Evolutionary conservation across 2,329 filamentous ascomycete genomes (phyloP), one percentile per base, ranked within the genome.

Genomic region (Lizonia empirigonia): DNA sequence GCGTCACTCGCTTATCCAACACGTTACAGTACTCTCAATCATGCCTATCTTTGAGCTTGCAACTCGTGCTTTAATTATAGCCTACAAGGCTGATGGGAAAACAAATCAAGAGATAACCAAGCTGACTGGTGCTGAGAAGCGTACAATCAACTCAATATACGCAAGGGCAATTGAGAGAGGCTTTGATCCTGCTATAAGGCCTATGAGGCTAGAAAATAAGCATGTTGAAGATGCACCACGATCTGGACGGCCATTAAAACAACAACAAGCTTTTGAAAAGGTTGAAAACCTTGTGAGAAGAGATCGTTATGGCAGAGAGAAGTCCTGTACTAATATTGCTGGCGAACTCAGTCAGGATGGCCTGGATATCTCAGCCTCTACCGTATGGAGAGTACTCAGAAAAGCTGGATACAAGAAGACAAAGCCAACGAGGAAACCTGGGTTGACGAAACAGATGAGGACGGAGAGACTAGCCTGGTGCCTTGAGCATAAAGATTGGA

Each of bases 251-350:
- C 24, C 24, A 7, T 26, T 10, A 26, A 26, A 26, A 26, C 10
- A 26, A 26, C 24, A 26, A 26, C 7, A 35, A 7, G 33, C 33
- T 5, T 20, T 35, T 42, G 33, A 37, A 18, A 24, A 30, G 15
- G 38, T 50, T 37, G 8, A 32, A 4, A 22, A 24, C 7, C 29
- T 33, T 29, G 38, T 53, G 20, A 34, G 48, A 12, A 0, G 33
- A 6, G 53, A 56, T 36, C 26, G 38, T 9, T 53, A 56, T 46
- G 29, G 53, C 9, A 26, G 42, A 36, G 53, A 59, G 50, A 59
- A 59, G 38, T 39, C n/a, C 33, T 59, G 39, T 47, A 44, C 50
- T 55, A 22, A 56, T 33, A 44, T 59, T 27, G 47, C 56, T 52
- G 34, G 39, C 37, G 35, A 37, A 23, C 53, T 59, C 27, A 53